A percentile compares a stretch with the other conserved stretches of the same genome.
phyloP scores from a whole-genome alignment of 768 basidiomycete genomes.

The Lactifluus piperatus region DNA sequence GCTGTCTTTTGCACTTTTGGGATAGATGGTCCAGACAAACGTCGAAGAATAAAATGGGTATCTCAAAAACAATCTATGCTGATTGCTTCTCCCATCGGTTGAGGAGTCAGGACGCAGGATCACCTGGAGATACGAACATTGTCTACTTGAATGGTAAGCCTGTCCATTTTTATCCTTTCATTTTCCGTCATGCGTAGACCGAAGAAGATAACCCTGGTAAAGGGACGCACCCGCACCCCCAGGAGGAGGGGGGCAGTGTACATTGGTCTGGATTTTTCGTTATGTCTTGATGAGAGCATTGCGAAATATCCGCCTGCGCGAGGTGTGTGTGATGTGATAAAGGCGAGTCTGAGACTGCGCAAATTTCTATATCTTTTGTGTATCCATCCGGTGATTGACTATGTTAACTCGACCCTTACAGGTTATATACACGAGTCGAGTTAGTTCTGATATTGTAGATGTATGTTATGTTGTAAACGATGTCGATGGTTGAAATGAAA shows the following conservation, averaged over 20 bases:
- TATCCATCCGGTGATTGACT: not conserved
- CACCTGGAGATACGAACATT: conserved; percentile 79
- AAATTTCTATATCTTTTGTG: not conserved
- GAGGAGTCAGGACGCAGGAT: conserved; percentile 88
- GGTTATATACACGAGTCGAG: not conserved
- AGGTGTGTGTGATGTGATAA: conserved; percentile 69
- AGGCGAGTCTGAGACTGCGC: conserved; percentile 77
- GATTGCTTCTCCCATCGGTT: conserved; percentile 83
- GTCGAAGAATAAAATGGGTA: conserved; percentile 57
- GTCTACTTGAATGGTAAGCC: conserved; percentile 27
- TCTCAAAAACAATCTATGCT: conserved; percentile 93
- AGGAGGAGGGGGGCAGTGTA: conserved; percentile 24
- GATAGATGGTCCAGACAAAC: conserved; percentile 84
- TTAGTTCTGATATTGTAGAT: not conserved
- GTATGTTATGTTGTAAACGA: too few relatives aligned
- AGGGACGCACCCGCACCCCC: conserved; percentile 60
- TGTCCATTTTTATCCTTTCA: conserved; percentile 13
- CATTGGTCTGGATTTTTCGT: conserved; percentile 16
- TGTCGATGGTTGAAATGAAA: not conserved
- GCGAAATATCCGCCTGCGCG: conserved; percentile 30
- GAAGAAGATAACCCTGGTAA: conserved; percentile 86
- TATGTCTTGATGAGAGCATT: conserved; percentile 6
- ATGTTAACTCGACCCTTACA: not conserved
- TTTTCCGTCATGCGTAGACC: conserved; percentile 30
- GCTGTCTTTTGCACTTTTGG: conserved; percentile 35